Evolutionary conservation across 345 rosid species (phyloP).

Genomic region (Dovyalis caffra): DNA sequence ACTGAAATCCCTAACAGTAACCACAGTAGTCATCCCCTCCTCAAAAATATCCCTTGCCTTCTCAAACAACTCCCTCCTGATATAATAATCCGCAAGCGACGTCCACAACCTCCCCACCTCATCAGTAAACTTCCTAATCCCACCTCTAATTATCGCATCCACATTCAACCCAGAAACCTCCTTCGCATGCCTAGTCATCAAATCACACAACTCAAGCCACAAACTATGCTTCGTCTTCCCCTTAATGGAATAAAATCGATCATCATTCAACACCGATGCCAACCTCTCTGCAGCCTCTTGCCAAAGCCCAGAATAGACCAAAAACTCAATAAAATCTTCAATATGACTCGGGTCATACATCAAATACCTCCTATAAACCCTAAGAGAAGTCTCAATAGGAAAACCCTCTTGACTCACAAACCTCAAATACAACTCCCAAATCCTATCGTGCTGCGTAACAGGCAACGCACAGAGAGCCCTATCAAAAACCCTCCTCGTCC

Average conservation of each 20-base stretch:
- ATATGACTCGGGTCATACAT: constrained; percentile 92
- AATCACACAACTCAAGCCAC: constrained; percentile 92
- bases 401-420: constrained; percentile 85
- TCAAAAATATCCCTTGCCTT: constrained; percentile 91
- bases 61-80: constrained; percentile 78
- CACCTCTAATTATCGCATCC: constrained; percentile 94
- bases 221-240: constrained; percentile 85
- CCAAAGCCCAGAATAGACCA: constrained; percentile 80
- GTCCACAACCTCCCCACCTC: constrained; percentile 98
- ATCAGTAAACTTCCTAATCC: constrained; percentile 85
- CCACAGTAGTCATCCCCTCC: constrained; percentile 94
- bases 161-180: constrained; percentile 88
- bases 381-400: constrained; percentile 85
- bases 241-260: constrained; percentile 72
- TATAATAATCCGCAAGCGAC: constrained; percentile 91
- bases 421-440: constrained; percentile 84
- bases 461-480: constrained; percentile 89
- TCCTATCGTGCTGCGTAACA: constrained; percentile 86
- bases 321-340: constrained; percentile 88
- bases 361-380: constrained; percentile 91
- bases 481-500: constrained; percentile 66
- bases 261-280: constrained; percentile 90
- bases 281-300: constrained; percentile 85
- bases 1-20: constrained; percentile 89
- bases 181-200: constrained; percentile 77